A percentile compares a stretch with the other conserved stretches of the same genome.
Conservation (phyloP, 2,329 filamentous ascomycete species). For the Fusarium sarcochroum region DNA sequence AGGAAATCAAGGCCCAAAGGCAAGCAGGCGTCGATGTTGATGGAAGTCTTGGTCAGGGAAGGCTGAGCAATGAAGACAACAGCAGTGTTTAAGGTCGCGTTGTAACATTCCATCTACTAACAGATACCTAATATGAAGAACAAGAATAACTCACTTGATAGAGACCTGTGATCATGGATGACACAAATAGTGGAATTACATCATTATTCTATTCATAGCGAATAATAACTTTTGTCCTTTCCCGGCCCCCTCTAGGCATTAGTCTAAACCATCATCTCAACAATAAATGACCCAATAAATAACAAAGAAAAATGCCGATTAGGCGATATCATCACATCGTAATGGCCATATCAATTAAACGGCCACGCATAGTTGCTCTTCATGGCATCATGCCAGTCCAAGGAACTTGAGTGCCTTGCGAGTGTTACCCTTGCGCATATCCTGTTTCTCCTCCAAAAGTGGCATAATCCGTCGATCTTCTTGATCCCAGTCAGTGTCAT, state of each 20-base stretch:
- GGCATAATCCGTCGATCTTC: conserved; percentile 69
- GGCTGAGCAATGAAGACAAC: conserved; percentile 33
- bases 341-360: conserved; percentile 10
- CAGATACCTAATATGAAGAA: neutral
- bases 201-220: conserved; percentile 28
- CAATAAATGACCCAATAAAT: neutral
- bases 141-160: neutral
- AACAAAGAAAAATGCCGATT: conserved; percentile 31
- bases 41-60: conserved; percentile 36
- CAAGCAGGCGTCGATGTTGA: conserved; percentile 39
- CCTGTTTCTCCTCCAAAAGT: conserved; percentile 57
- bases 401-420: conserved; percentile 69
- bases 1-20: conserved; percentile 37
- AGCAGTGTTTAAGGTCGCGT: conserved; percentile 19
- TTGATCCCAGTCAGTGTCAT: conserved; percentile 60
- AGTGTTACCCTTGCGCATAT: conserved; percentile 58
- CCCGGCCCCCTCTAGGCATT: conserved; percentile 11
- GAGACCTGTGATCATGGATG: neutral
- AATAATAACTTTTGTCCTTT: conserved; percentile 19
- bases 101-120: neutral
- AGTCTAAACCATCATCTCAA: conserved; percentile 8
- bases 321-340: conserved; percentile 45
- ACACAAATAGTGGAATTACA: neutral
- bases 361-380: neutral
- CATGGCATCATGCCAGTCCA: conserved; percentile 55